phyloP scores from a whole-genome alignment of 2,329 filamentous ascomycete genomes.

The Ophiostoma himal-ulmi region DNA sequence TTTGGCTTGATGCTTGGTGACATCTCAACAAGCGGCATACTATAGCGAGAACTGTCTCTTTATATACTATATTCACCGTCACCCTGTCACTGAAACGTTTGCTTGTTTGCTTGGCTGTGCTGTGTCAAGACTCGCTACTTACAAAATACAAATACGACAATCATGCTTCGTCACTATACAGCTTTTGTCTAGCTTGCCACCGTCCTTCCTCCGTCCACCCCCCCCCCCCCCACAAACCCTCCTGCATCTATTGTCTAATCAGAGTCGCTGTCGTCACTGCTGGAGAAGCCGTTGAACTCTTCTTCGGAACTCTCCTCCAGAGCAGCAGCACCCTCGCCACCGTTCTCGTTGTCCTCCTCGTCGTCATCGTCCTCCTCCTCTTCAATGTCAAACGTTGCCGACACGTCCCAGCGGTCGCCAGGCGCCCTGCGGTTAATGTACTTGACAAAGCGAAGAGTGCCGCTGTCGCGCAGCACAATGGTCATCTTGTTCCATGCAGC shows the following conservation, averaged over 20 bases:
- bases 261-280: conserved; percentile 37
- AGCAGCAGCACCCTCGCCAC: conserved; percentile 32
- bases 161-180: conserved; percentile 16
- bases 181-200: not conserved
- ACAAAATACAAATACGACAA: not conserved
- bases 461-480: conserved; percentile 80
- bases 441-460: conserved; percentile 88
- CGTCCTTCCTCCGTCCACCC: too few relatives aligned
- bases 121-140: not conserved
- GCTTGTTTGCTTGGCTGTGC: not conserved
- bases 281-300: conserved; percentile 55
- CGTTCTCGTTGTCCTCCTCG: conserved; percentile 41
- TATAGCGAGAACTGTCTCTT: not conserved
- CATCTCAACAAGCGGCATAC: not conserved
- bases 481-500: conserved; percentile 83
- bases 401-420: conserved; percentile 90
- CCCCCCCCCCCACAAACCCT: too few relatives aligned
- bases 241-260: conserved; percentile 23
- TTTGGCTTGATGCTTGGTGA: not conserved
- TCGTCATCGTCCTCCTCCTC: conserved; percentile 44
- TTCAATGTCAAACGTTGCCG: conserved; percentile 68
- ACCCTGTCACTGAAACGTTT: not conserved
- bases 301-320: conserved; percentile 46
- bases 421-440: conserved; percentile 78
- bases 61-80: not conserved